Conservation (phyloP, 2,329 filamentous ascomycete genomes). For the Thielaviopsis punctulata region DNA sequence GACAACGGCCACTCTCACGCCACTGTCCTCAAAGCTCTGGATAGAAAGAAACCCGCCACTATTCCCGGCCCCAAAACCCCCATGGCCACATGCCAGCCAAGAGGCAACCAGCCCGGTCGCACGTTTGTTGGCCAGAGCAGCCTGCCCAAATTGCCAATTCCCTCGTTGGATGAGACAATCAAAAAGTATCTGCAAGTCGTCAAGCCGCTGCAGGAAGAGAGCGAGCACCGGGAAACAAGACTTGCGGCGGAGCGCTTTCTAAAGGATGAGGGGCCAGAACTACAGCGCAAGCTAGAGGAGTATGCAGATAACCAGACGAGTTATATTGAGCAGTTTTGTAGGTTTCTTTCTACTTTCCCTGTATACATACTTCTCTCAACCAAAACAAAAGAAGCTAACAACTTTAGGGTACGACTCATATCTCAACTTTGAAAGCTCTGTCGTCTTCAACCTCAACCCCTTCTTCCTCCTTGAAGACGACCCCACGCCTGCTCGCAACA, state of each 20-base stretch:
- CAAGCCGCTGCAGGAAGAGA: constrained; percentile 59
- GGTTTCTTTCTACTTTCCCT: constrained; percentile 20
- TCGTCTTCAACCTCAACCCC: constrained; percentile 91
- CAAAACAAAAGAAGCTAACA: not conserved
- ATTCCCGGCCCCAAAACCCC: constrained; percentile 14
- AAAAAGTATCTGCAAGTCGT: constrained; percentile 65
- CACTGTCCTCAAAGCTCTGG: not conserved
- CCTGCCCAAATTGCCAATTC: constrained; percentile 82
- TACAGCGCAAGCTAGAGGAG: constrained; percentile 78
- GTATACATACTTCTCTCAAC: not conserved
- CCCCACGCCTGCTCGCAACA: constrained; percentile 86
- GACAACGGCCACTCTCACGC: constrained; percentile 14
- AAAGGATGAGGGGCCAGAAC: constrained; percentile 57
- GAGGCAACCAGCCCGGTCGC: constrained; percentile 48
- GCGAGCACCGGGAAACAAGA: constrained; percentile 71
- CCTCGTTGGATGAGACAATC: constrained; percentile 63
- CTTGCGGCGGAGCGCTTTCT: constrained; percentile 72
- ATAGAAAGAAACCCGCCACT: not conserved
- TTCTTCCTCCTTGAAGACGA: constrained; percentile 97
- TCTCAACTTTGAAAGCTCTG: constrained; percentile 91
- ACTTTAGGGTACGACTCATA: constrained; percentile 92
- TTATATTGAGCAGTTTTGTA: constrained; percentile 98
- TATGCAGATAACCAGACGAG: constrained; percentile 85
- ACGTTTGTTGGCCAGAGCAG: constrained; percentile 82
- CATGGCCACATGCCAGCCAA: constrained; percentile 35